phyloP scores from a whole-genome alignment of 805 yeast species.

The Candida broadrunensis region DNA sequence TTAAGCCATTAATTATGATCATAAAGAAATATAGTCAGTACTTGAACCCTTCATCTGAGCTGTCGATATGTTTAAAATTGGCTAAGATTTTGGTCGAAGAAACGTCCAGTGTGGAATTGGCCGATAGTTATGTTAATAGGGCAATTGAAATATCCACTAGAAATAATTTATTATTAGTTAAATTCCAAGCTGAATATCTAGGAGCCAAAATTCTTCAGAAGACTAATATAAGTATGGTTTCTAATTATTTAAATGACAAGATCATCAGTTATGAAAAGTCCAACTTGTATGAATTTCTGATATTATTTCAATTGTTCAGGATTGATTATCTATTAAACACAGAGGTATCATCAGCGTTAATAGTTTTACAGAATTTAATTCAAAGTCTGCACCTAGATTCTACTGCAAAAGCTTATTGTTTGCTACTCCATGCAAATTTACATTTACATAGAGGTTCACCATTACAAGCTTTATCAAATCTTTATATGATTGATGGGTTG shows the following conservation, averaged over 20 bases:
- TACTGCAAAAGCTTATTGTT: conserved; percentile 17
- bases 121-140: conserved; percentile 35
- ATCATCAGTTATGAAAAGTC: conserved; percentile 13
- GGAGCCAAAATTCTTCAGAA: conserved; percentile 34
- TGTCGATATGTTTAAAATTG: conserved; percentile 30
- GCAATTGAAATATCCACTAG: conserved; percentile 27
- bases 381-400: conserved; percentile 9
- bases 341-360: conserved; percentile 22
- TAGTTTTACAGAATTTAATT: conserved; percentile 11
- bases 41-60: conserved; percentile 30
- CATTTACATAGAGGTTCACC: conserved; percentile 28
- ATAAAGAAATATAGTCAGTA: conserved; percentile 21
- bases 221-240: conserved; percentile 19
- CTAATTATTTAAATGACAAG: conserved; percentile 27
- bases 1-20: conserved; percentile 34
- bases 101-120: conserved; percentile 37
- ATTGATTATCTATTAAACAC: conserved; percentile 24
- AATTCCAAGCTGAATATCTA: conserved; percentile 32
- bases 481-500: not conserved
- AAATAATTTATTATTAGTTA: conserved; percentile 17
- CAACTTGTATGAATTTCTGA: conserved; percentile 13
- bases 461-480: conserved; percentile 8
- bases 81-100: conserved; percentile 39
- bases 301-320: conserved; percentile 29
- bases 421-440: conserved; percentile 25